Base-by-base conservation (phyloP, 352 stramenopile species). In the Globisporangium sylvaticum region DNA sequence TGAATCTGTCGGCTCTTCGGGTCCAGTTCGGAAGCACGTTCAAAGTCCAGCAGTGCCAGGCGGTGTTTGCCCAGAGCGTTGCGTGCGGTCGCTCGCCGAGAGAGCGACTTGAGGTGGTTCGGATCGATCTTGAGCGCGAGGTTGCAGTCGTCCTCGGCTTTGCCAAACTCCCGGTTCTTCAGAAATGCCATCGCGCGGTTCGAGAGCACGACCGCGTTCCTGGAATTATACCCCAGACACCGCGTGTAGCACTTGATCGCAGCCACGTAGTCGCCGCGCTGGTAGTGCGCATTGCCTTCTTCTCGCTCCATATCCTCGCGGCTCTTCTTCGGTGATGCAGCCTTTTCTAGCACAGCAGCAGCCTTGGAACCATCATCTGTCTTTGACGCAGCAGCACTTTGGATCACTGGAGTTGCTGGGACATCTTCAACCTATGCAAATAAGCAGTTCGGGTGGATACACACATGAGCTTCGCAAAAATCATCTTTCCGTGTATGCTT, bases 281-380 rank as follows among this genome's bases (percentile, higher is more conserved):
- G 89, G 75, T 97, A 98, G 69, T 92, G 90, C 32, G 88, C 89
- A 68, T 98, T 98, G 12, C 95, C 95, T 62, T 98, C 96, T 66
- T 96, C 80, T 15, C 82, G 81, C 64, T 98, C 93, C 14, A 94
- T 64, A 20, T 90, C 75, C 25, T 91, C 84, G 29, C 85, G 79
- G 2, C 62, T 70, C 34, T 84, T 84, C 8, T 22, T 57, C 20
- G 44, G 25, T 20, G 15, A 8, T 2, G 24, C 5, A 27, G 32
- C 6, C 24, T 24, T 53, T 15, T 22, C n/a, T 9, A 4, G 0
- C 1, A 44, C 0, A 42, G 65, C 65, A 4, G 63, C 1, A 22
- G 9, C 4, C 3, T 44, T 44, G 20, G 20, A 22, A 10, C 9
- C 22, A 25, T 18, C 7, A 42, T 44, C 37, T 6, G 27, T 15